Evolutionary conservation across 257 asterid species (phyloP).

Genomic region (Echium plantagineum): DNA sequence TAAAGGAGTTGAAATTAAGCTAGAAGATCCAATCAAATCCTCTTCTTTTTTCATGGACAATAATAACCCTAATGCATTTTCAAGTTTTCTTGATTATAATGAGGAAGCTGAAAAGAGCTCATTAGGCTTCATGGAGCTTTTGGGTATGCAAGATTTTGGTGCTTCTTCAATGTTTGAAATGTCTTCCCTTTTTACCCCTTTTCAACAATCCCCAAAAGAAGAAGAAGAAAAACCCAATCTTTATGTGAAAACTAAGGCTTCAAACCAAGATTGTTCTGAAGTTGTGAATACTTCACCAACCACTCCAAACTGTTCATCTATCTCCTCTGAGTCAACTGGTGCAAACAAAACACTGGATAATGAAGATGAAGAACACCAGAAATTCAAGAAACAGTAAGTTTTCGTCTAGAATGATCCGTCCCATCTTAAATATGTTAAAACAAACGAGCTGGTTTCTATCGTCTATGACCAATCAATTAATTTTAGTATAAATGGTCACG

Average conservation of each 20-base stretch:
- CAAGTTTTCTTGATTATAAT: slow-evolving; percentile 19
- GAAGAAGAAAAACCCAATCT: background rate
- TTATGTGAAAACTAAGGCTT: background rate
- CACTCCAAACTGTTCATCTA: slow-evolving; percentile 54
- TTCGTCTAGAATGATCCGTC: background rate
- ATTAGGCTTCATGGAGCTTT: slow-evolving; percentile 54
- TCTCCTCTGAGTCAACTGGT: slow-evolving; percentile 49
- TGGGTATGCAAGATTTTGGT: slow-evolving; percentile 32
- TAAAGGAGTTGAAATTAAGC: slow-evolving; percentile 5
- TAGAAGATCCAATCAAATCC: slow-evolving; percentile 31
- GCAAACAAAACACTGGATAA: slow-evolving; percentile 13
- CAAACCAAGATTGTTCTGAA: background rate
- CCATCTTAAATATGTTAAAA: no score
- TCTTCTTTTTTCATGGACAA: slow-evolving; percentile 21
- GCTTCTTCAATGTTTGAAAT: slow-evolving; percentile 20
- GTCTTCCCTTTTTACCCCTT: background rate
- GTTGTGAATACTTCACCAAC: slow-evolving; percentile 36
- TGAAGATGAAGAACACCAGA: slow-evolving; percentile 16
- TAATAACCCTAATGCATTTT: slow-evolving; percentile 4
- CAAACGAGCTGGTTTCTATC: no score
- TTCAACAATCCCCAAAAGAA: slow-evolving; percentile 1
- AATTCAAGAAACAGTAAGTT: slow-evolving; percentile 34
- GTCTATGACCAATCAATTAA: no score
- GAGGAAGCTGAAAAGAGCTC: slow-evolving; percentile 16
- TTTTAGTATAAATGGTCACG: no score